These are phyloP conservation scores for Penicillium canescens DNA, from an alignment of 495 filamentous ascomycete species.

Conservation along the genomic window DNA sequence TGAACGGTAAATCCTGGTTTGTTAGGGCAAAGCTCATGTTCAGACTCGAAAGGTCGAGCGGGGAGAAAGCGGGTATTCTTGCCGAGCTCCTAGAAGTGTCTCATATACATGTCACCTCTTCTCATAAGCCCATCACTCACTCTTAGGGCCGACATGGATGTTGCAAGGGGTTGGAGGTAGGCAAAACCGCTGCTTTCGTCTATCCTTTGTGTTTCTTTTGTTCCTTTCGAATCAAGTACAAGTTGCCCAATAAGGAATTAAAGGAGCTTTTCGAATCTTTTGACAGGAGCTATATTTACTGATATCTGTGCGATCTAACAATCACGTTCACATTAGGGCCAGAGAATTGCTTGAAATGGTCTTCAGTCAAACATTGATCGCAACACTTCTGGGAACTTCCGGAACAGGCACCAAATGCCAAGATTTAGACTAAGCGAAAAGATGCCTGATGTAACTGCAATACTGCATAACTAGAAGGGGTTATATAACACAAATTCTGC, in stretches of 20 bases:
- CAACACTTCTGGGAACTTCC: background rate
- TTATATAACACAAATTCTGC: background rate
- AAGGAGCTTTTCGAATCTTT: background rate
- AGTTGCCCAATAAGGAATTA: background rate
- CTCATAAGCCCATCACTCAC: slow-evolving; percentile 5
- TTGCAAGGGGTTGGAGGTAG: background rate
- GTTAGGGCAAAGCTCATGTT: background rate
- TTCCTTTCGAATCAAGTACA: background rate
- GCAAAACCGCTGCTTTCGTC: background rate
- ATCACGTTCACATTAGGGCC: background rate
- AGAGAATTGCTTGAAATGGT: background rate
- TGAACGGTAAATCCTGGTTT: background rate
- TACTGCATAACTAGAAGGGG: background rate
- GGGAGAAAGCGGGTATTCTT: background rate
- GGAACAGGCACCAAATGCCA: background rate
- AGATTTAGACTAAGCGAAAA: background rate
- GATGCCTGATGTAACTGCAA: background rate
- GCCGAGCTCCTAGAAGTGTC: slow-evolving; percentile 2
- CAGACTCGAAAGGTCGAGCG: background rate
- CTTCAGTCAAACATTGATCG: background rate
- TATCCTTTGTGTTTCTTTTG: background rate
- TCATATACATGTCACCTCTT: background rate
- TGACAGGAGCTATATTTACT: background rate
- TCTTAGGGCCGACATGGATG: background rate
- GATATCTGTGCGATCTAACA: background rate